Evolutionary conservation across 2,329 filamentous ascomycete genomes (phyloP), one percentile per base, ranked within the genome.

Genomic region (Tolypocladium ovalisporum): DNA sequence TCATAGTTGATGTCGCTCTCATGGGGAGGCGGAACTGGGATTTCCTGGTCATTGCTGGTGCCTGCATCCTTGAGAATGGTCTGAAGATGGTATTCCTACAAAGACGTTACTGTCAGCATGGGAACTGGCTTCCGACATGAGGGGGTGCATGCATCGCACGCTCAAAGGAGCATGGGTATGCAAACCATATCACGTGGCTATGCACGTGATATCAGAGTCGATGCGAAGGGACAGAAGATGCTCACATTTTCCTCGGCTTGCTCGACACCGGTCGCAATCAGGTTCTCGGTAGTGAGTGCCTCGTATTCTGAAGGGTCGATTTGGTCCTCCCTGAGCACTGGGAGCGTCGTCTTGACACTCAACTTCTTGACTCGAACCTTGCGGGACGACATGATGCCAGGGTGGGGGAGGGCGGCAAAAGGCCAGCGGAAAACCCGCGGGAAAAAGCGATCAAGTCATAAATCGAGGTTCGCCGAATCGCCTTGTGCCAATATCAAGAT

Each of bases 181-280:
- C 54, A 56, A 59, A 65, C 35, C 13, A 65, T 65, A 61, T 78
- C 79, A 81, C 74, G 73, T 78, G 78, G 55, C 3, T 0, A 0
- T 32, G 27, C 79, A 81, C 79, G 79, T 81, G 78, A 79, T 73
- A 71, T 73, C 67, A 66, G 63, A 63, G 65, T 62, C 57, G 62
- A 64, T 60, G 56, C 51, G 61, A 65, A 57, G 60, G 60, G 59
- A 63, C 60, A 65, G 66, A 64, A 62, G 63, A 63, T 62, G 89
- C 91, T 85, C 76, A 97, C 94, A 78, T 93, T 93, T 84, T 97
- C 92, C 76, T 99, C 94, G 63, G 86, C 89, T 72, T 96, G 92
- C 75, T 99, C 94, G 67, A 99, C 94, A 75, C 94, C 94, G 64
- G 92, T 97, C 71, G 94, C 91, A 71, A 97, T 90, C 87, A 90